These are phyloP conservation scores for Nepenthes alata DNA, from an alignment of 179 eudicot species.

Conservation along the genomic window DNA sequence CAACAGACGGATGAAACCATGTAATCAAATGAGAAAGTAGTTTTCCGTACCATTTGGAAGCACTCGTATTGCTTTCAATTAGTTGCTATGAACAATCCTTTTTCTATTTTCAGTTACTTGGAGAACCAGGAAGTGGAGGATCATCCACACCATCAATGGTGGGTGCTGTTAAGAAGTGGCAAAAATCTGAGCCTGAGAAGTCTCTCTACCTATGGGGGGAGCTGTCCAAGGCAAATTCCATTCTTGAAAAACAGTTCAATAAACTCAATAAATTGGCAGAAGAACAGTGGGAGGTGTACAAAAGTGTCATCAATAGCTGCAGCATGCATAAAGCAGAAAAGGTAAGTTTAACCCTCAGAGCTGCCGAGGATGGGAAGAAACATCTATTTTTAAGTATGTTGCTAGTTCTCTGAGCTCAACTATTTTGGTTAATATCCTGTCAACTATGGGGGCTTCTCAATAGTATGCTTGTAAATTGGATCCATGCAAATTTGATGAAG, in stretches of 20 bases:
- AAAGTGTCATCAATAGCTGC: conserved; percentile 42
- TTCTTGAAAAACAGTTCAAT: conserved; percentile 52
- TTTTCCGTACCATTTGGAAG: too few relatives aligned
- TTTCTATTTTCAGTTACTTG: conserved; percentile 53
- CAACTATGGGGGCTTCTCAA: too few relatives aligned
- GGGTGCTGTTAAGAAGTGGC: conserved; percentile 98
- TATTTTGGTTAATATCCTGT: too few relatives aligned
- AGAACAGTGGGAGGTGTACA: conserved; percentile 48
- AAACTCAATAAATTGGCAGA: conserved; percentile 48
- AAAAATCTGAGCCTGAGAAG: conserved; percentile 76
- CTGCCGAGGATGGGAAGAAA: neutral
- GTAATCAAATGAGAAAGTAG: too few relatives aligned
- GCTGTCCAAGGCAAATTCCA: conserved; percentile 59
- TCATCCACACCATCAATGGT: conserved; percentile 99
- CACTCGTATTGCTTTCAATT: neutral
- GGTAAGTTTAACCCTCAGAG: conserved; percentile 24
- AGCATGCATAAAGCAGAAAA: conserved; percentile 46
- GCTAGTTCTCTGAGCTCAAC: neutral
- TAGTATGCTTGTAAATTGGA: too few relatives aligned
- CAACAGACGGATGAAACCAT: too few relatives aligned
- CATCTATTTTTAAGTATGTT: neutral
- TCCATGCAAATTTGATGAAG: too few relatives aligned
- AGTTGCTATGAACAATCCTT: neutral
- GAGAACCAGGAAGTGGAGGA: conserved; percentile 98
- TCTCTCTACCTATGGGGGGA: conserved; percentile 56